Base-by-base conservation (phyloP, 2,329 filamentous ascomycete species). In the Fusarium circinatum region DNA sequence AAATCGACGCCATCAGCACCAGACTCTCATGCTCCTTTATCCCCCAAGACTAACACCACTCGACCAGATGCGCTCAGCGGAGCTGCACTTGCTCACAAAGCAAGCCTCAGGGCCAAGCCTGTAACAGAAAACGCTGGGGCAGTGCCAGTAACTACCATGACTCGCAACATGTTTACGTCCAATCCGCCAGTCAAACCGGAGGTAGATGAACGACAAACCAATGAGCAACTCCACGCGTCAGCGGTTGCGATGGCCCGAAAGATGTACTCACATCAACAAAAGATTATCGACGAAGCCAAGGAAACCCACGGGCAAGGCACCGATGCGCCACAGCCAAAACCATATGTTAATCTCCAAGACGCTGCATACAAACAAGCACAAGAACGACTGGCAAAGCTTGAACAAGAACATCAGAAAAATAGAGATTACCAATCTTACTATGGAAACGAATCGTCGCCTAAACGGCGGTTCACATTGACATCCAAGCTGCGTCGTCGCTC, bases 161-260 rank as follows among this genome's bases (percentile, higher is more conserved):
- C 89, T 41, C 87, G 91, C 70, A 90, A 91, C 70, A 93, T 97
- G 90, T 97, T 92, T 79, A 94, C 92, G 1, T 91, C 93, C 3
- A 85, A 90, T 39, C 94, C 95, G 8, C 92, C 91, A 0, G 89
- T 97, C 7, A 87, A 89, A 32, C 84, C 89, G 5, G 94, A 97
- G 78, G 84, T 90, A 0, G 92, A 96, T 45, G 94, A 98, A 78
- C 89, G 91, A 80, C 91, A 89, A 70, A 90, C 89, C 65, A 89
- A 91, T 49, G 92, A 94, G 74, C 90, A 91, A 9, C 85, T 97
- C 6, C 92, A 92, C 72, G 94, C 94, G 36, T 96, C 94, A 26
- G 94, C 95, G 6, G 86, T 98, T 7, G 94, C 93, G 17, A 97
- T 98, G 94, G 95, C 95, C 12, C 93, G 92, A 82, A 90, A 92